Base-by-base conservation (phyloP, 495 filamentous ascomycete genomes). In the Penicillium robsamsonii region DNA sequence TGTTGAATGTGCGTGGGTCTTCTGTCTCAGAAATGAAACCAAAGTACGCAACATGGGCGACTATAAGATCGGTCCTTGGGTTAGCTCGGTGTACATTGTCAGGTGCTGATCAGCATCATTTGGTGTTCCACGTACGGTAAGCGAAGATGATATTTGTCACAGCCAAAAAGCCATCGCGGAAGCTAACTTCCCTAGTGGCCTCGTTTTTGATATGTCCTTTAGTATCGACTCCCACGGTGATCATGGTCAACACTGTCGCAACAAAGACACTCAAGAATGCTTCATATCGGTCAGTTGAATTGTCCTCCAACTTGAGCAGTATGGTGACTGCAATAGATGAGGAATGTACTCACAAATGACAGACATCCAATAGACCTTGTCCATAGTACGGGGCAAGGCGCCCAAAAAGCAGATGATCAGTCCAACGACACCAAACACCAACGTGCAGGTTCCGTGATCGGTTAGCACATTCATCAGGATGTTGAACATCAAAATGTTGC, bases 21-120 rank as follows among this genome's bases (percentile, higher is more conserved):
- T 85, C 81, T 70, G 89, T 84, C 68, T 93, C 89, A 40, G 86
- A 83, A 67, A 90, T 87, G 72, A 92, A 86, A 46, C 77, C 81
- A 71, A 92, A 89, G 70, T 88, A 87, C 61, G 87, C 81, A 64
- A 88, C 74, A 74, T 90, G 81, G 56, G 87, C 75, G 70, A 86
- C 81, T 74, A 45, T n/a, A 49, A n/a, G 11, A 37, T 31, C 4
- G 45, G 15, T 27, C 11, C 27, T 30, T 30, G 17, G 31, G 33
- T 65, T 60, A 59, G 56, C 54, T 41, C 40, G 13, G 20, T 27
- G 27, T 17, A 7, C 33, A 20, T 9, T n/a, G 13, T 11, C 37
- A 13, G 15, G 5, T 31, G 40, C 17, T 11, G 38, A 38, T 42
- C 2, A n/a, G 11, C n/a, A 52, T 20, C 30, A 52, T 30, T 5